Conservation (phyloP, 108 stramenopile species). For the Skeletonema potamos region DNA sequence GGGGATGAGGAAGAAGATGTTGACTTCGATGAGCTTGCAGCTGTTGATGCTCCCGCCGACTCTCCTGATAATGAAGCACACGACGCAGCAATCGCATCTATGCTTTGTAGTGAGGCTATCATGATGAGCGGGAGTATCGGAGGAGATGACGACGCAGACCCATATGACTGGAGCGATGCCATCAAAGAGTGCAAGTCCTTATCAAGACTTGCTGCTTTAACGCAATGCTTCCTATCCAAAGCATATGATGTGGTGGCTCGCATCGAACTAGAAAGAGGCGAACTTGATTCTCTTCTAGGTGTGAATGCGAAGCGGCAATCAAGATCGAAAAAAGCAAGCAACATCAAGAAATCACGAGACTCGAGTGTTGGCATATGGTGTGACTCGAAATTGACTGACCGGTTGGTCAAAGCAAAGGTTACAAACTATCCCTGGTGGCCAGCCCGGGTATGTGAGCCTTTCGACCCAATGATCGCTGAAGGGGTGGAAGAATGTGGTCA, state of each 20-base stretch:
- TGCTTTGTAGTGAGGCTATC: slow-evolving; percentile 66
- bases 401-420: slow-evolving; percentile 73
- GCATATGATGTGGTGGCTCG: slow-evolving; percentile 53
- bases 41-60: slow-evolving; percentile 32
- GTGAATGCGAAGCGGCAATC: slow-evolving; percentile 20
- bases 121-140: slow-evolving; percentile 72
- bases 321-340: slow-evolving; percentile 19
- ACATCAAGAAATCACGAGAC: slow-evolving; percentile 37
- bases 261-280: slow-evolving; percentile 56
- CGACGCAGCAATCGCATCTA: slow-evolving; percentile 42
- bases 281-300: slow-evolving; percentile 45
- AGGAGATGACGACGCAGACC: slow-evolving; percentile 68
- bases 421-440: slow-evolving; percentile 85
- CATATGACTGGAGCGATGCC: slow-evolving; percentile 75
- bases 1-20: slow-evolving; percentile 66
- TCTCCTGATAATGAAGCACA: slow-evolving; percentile 33
- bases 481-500: slow-evolving; percentile 46
- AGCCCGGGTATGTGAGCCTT: slow-evolving; percentile 63
- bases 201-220: slow-evolving; percentile 63
- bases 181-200: slow-evolving; percentile 71
- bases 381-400: slow-evolving; percentile 60
- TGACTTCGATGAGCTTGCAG: slow-evolving; percentile 49
- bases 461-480: slow-evolving; percentile 49
- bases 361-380: slow-evolving; percentile 71
- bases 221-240: slow-evolving; percentile 49